These are phyloP conservation scores for Chrysoporthe puriensis DNA, from an alignment of 2,329 filamentous ascomycete genomes.

Conservation along the genomic window DNA sequence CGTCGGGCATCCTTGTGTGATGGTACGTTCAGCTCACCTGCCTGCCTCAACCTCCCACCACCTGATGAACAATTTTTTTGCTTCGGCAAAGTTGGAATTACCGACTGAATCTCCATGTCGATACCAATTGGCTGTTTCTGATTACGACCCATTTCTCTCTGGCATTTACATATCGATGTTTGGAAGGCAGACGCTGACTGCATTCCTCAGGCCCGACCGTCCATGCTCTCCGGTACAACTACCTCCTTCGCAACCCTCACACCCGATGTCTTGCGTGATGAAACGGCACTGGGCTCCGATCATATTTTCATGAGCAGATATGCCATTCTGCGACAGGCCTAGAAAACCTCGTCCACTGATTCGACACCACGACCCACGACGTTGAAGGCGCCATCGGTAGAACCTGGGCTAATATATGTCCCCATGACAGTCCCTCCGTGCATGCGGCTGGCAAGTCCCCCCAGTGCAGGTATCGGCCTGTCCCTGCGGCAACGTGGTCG, in stretches of 20 bases:
- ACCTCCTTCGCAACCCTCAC: background rate
- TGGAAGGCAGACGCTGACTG: constrained; percentile 30
- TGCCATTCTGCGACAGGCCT: constrained; percentile 96
- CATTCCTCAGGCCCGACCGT: constrained; percentile 18
- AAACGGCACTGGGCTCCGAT: constrained; percentile 98
- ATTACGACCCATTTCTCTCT: constrained; percentile 44
- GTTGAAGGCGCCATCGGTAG: background rate
- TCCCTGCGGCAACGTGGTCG: background rate
- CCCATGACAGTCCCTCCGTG: background rate
- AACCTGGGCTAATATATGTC: constrained; percentile 16
- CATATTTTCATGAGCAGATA: constrained; percentile 72
- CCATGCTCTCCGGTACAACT: constrained; percentile 28
- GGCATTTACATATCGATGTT: constrained; percentile 31
- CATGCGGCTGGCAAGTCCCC: background rate
- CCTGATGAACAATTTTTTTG: constrained; percentile 72
- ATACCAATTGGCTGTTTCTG: constrained; percentile 87
- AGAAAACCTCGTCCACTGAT: constrained; percentile 99
- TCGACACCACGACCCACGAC: constrained; percentile 29
- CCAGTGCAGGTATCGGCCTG: too few species aligned
- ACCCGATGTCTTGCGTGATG: constrained; percentile 64
- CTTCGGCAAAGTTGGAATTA: constrained; percentile 87
- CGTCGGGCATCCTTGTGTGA: constrained; percentile 18
- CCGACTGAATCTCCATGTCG: constrained; percentile 83
- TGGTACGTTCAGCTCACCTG: constrained; percentile 31
- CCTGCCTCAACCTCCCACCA: constrained; percentile 26